phyloP scores from a whole-genome alignment of 2,329 filamentous ascomycete genomes.

The Xylogone sp. region DNA sequence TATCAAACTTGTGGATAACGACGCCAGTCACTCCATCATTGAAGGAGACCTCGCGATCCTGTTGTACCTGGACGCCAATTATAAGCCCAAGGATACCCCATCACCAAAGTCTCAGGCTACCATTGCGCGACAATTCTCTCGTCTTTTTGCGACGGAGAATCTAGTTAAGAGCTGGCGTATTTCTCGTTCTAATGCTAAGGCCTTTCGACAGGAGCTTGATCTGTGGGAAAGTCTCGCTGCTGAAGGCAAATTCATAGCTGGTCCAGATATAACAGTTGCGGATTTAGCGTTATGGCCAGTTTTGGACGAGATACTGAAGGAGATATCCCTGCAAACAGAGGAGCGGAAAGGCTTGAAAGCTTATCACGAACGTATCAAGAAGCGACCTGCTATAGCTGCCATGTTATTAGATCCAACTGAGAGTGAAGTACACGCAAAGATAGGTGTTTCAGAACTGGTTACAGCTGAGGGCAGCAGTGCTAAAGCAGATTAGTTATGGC shows the following conservation, averaged over 20 bases:
- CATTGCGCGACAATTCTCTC: conserved; percentile 20
- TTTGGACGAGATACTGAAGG: conserved; percentile 40
- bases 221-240: conserved; percentile 15
- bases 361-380: conserved; percentile 17
- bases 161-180: conserved; percentile 20
- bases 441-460: not conserved
- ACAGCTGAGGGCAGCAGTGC: not conserved
- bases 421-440: not conserved
- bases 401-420: not conserved
- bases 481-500: not conserved
- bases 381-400: not conserved
- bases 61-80: conserved; percentile 56
- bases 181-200: conserved; percentile 14
- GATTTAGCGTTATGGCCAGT: conserved; percentile 58
- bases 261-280: conserved; percentile 36
- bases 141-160: conserved; percentile 16
- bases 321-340: conserved; percentile 8
- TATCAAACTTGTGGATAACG: conserved; percentile 54
- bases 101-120: conserved; percentile 14
- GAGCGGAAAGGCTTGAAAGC: conserved; percentile 25
- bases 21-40: conserved; percentile 41
- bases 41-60: conserved; percentile 51
- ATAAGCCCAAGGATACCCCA: conserved; percentile 27
- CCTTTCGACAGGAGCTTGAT: conserved; percentile 25
- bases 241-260: conserved; percentile 40